Percentiles rank a stretch among this genome's conserved stretches.
Evolutionary conservation across 2,329 filamentous ascomycete genomes (phyloP).

Genomic region (Emmonsia crescens): DNA sequence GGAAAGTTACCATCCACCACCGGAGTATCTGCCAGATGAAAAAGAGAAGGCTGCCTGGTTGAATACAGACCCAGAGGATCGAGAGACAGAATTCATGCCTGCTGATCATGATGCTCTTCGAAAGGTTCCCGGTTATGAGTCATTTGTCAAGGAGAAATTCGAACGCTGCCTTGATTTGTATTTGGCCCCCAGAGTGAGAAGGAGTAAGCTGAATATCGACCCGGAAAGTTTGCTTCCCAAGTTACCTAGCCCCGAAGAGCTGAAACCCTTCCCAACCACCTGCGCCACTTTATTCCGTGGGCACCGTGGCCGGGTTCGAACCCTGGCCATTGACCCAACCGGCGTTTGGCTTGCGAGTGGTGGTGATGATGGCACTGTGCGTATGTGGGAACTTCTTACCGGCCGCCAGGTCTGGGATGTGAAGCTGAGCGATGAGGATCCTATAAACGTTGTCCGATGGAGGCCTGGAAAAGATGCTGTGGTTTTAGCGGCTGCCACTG

Average conservation of each 20-base stretch:
- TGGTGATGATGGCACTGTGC: slow-evolving; percentile 85
- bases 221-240: slow-evolving; percentile 87
- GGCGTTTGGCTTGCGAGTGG: slow-evolving; percentile 82
- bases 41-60: slow-evolving; percentile 81
- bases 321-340: slow-evolving; percentile 71
- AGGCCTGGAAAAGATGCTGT: slow-evolving; percentile 70
- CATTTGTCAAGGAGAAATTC: slow-evolving; percentile 89
- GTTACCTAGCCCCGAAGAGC: slow-evolving; percentile 80
- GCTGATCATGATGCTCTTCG: slow-evolving; percentile 72
- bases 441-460: slow-evolving; percentile 83
- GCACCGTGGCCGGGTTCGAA: slow-evolving; percentile 78
- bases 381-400: slow-evolving; percentile 79
- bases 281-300: slow-evolving; percentile 80
- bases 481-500: slow-evolving; percentile 71
- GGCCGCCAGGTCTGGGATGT: slow-evolving; percentile 81
- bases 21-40: slow-evolving; percentile 81
- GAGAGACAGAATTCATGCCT: slow-evolving; percentile 80
- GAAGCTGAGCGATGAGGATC: slow-evolving; percentile 62
- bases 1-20: slow-evolving; percentile 90
- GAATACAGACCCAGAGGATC: slow-evolving; percentile 68
- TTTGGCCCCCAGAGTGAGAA: slow-evolving; percentile 78
- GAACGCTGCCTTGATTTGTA: slow-evolving; percentile 93
- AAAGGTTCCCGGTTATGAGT: slow-evolving; percentile 82
- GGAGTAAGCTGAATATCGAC: slow-evolving; percentile 94
- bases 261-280: slow-evolving; percentile 88